These are phyloP conservation scores for Acer negundo DNA, from an alignment of 345 rosid genomes.

Conservation along the genomic window DNA sequence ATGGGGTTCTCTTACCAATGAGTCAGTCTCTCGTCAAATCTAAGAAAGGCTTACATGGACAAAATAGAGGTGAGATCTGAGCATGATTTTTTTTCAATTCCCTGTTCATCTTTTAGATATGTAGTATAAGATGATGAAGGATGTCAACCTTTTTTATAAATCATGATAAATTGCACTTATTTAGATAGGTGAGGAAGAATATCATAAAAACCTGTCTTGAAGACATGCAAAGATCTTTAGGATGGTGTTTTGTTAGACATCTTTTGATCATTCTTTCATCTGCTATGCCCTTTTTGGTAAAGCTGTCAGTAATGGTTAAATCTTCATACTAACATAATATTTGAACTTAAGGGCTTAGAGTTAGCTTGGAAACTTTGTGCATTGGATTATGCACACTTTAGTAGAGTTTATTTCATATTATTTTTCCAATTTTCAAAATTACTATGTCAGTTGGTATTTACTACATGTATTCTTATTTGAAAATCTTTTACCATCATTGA, in stretches of 20 bases:
- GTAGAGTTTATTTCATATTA: neutral
- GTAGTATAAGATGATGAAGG: neutral
- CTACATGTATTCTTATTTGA: neutral
- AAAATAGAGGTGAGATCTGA: slow-evolving; percentile 53
- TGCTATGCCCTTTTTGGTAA: slow-evolving; percentile 1
- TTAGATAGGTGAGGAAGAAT: neutral
- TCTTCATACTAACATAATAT: neutral
- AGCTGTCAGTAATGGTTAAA: neutral
- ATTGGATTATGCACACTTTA: neutral
- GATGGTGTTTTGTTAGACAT: neutral
- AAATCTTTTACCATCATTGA: neutral
- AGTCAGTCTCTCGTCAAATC: slow-evolving; percentile 51
- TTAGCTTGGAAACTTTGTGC: neutral
- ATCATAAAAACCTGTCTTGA: neutral
- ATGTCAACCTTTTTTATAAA: neutral
- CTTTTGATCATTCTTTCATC: neutral
- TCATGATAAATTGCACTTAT: neutral
- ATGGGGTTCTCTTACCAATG: slow-evolving; percentile 72
- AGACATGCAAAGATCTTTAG: slow-evolving; percentile 4
- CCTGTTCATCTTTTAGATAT: neutral
- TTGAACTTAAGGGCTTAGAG: neutral
- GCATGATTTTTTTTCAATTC: neutral
- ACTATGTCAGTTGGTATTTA: neutral
- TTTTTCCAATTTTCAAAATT: neutral
- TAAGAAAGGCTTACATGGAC: slow-evolving; percentile 50